Percentiles rank a stretch among this genome's conserved stretches.
Evolutionary conservation across 495 filamentous ascomycete species (phyloP).

Genomic region (Penicilliopsis zonata): DNA sequence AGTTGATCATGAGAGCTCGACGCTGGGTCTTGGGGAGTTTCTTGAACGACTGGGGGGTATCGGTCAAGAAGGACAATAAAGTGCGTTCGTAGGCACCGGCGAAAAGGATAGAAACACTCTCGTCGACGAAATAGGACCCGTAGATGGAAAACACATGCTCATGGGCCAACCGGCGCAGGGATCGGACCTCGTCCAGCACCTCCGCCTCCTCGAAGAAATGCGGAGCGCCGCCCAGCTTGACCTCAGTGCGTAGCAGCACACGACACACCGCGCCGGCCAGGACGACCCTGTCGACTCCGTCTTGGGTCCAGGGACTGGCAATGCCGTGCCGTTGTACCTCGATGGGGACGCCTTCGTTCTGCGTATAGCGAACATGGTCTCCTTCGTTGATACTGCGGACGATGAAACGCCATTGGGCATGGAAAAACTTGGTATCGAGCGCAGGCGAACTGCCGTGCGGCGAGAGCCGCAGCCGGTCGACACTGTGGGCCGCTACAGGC

Average conservation of each 20-base stretch:
- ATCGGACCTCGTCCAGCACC: constrained; percentile 57
- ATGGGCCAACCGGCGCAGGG: constrained; percentile 53
- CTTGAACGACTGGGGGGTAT: constrained; percentile 54
- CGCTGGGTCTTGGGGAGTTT: constrained; percentile 59
- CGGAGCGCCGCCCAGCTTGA: constrained; percentile 47
- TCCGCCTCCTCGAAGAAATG: constrained; percentile 50
- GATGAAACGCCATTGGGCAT: constrained; percentile 70
- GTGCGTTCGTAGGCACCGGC: constrained; percentile 61
- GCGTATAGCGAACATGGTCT: constrained; percentile 58
- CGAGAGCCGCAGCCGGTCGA: constrained; percentile 55
- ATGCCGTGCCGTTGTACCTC: constrained; percentile 50
- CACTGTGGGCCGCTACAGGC: constrained; percentile 59
- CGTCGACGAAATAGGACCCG: constrained; percentile 67
- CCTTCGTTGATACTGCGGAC: constrained; percentile 60
- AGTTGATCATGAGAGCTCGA: constrained; percentile 58
- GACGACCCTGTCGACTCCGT: constrained; percentile 56
- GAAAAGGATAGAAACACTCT: constrained; percentile 64
- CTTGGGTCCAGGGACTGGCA: constrained; percentile 29
- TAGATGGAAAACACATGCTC: constrained; percentile 72
- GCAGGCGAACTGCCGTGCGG: constrained; percentile 41
- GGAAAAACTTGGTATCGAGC: constrained; percentile 63
- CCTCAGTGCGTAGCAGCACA: constrained; percentile 57
- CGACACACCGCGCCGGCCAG: constrained; percentile 29
- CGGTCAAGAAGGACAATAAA: constrained; percentile 66
- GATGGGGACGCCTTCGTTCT: constrained; percentile 70